Percentiles rank a stretch among this genome's conserved stretches.
Evolutionary conservation across 352 stramenopile species (phyloP).

Genomic region (Globisporangium abappressorium): DNA sequence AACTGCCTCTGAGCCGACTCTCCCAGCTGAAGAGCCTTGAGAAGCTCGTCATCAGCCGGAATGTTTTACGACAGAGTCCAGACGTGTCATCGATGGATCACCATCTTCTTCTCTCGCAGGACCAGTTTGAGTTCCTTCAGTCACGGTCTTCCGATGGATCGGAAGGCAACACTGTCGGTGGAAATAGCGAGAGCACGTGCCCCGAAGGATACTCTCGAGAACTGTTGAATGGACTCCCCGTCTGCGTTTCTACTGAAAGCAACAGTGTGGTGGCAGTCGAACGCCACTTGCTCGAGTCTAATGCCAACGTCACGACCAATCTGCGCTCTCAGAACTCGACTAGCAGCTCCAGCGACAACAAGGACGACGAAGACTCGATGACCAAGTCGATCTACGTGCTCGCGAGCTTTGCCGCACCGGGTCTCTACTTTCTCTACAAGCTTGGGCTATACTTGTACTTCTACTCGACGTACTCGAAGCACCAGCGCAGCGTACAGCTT

Average conservation of each 20-base stretch:
- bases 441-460: constrained; percentile 8
- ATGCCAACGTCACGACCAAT: not conserved
- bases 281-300: not conserved
- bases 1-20: constrained; percentile 18
- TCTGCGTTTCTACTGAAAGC: not conserved
- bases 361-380: not conserved
- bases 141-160: not conserved
- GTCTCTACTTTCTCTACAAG: constrained; percentile 13
- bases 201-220: constrained; percentile 1
- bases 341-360: not conserved
- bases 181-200: not conserved
- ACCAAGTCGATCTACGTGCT: constrained; percentile 10
- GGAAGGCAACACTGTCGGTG: not conserved
- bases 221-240: not conserved
- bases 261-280: not conserved
- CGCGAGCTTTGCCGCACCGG: constrained; percentile 1
- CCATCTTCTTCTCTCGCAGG: not conserved
- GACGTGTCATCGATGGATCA: not conserved
- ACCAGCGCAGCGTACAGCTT: constrained; percentile 3
- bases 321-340: constrained; percentile 5
- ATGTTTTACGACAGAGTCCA: not conserved
- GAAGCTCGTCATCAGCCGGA: constrained; percentile 16
- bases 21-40: constrained; percentile 20
- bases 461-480: constrained; percentile 10
- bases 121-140: constrained; percentile 5